Conservation (phyloP, 768 basidiomycete species). For the Lentinula edodes region DNA sequence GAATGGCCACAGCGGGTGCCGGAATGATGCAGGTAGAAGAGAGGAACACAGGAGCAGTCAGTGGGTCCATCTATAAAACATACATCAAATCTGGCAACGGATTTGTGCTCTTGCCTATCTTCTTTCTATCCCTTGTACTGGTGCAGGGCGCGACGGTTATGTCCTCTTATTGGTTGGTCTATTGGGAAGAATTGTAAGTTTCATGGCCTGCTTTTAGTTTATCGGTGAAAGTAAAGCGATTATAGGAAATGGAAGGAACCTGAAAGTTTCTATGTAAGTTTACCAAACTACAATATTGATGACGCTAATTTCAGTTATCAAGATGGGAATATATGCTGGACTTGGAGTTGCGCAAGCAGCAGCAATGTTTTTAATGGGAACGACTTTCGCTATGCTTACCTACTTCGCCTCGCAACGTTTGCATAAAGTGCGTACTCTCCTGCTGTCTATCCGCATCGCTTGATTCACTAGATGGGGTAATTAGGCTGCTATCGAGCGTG, state of each 20-base stretch:
- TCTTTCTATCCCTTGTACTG: slow-evolving; percentile 55
- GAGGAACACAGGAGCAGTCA: slow-evolving; percentile 70
- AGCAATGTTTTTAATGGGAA: slow-evolving; percentile 63
- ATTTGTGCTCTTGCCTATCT: slow-evolving; percentile 52
- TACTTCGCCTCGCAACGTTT: slow-evolving; percentile 72
- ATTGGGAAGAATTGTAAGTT: slow-evolving; percentile 69
- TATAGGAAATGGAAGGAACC: slow-evolving; percentile 48
- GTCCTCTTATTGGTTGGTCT: slow-evolving; percentile 81
- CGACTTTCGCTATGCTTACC: slow-evolving; percentile 57
- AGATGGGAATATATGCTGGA: slow-evolving; percentile 81
- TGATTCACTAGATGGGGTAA: neutral
- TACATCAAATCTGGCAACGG: slow-evolving; percentile 74
- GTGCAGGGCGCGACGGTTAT: slow-evolving; percentile 69
- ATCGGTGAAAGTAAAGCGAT: slow-evolving; percentile 10
- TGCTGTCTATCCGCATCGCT: neutral
- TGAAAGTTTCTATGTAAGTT: slow-evolving; percentile 66
- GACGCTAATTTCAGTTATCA: slow-evolving; percentile 6
- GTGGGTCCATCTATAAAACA: slow-evolving; percentile 43
- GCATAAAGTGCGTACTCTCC: slow-evolving; percentile 40
- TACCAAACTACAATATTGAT: neutral
- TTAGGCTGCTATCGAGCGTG: slow-evolving; percentile 56
- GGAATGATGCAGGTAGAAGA: slow-evolving; percentile 82
- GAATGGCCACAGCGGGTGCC: slow-evolving; percentile 35
- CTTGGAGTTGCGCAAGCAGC: slow-evolving; percentile 70
- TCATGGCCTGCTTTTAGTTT: neutral